Evolutionary conservation across 805 yeast species (phyloP).

Genomic region (Candida mattraensis): DNA sequence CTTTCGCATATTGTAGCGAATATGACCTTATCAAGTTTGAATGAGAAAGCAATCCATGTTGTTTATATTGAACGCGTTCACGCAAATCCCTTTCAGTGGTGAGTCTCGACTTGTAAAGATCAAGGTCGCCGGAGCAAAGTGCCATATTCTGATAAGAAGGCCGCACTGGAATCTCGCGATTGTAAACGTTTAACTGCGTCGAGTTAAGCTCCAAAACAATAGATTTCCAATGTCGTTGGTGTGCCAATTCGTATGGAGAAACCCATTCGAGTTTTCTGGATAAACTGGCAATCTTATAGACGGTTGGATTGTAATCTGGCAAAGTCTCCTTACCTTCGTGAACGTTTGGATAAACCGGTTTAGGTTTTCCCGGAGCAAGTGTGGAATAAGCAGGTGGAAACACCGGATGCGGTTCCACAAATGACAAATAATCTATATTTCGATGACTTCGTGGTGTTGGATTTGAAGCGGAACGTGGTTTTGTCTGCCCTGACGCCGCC

Average conservation of each 20-base stretch:
- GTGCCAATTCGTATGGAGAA: constrained; percentile 72
- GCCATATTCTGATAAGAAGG: neutral
- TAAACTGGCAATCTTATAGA: constrained; percentile 56
- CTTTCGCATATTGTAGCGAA: constrained; percentile 78
- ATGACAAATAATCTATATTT: constrained; percentile 7
- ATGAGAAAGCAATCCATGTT: constrained; percentile 30
- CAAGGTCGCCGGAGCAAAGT: constrained; percentile 1
- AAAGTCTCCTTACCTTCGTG: constrained; percentile 41
- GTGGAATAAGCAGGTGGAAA: constrained; percentile 38
- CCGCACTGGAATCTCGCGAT: constrained; percentile 31
- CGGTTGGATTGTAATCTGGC: constrained; percentile 69
- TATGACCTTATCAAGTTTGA: constrained; percentile 56
- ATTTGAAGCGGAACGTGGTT: constrained; percentile 5
- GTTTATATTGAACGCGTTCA: constrained; percentile 21
- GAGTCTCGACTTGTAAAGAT: constrained; percentile 27
- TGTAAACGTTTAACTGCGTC: constrained; percentile 77
- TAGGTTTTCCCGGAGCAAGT: constrained; percentile 37
- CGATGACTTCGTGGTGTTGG: neutral
- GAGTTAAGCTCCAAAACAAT: constrained; percentile 76
- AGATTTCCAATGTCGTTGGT: constrained; percentile 68
- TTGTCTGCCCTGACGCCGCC: neutral
- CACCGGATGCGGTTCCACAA: constrained; percentile 39
- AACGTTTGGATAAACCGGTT: constrained; percentile 32
- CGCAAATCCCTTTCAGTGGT: constrained; percentile 31
- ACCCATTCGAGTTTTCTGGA: constrained; percentile 72